Percentiles rank a stretch among this genome's conserved stretches.
phyloP scores from a whole-genome alignment of 768 basidiomycete species.

The Glaciozyma antarctica region DNA sequence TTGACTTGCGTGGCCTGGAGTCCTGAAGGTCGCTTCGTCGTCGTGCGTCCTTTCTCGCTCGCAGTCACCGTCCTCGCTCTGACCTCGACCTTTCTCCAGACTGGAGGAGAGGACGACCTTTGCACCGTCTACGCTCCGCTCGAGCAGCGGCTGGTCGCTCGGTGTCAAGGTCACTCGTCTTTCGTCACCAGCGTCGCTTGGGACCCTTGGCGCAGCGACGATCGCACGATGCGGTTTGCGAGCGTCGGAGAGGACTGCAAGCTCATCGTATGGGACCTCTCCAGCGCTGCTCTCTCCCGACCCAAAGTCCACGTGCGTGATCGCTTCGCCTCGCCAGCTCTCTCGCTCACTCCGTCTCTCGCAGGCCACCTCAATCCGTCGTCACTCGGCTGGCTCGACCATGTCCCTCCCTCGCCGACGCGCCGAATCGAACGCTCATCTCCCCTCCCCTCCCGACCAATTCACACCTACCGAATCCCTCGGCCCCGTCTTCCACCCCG shows the following conservation, averaged over 20 bases:
- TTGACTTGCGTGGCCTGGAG: slow-evolving; percentile 89
- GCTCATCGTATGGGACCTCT: slow-evolving; percentile 62
- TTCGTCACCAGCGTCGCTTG: slow-evolving; percentile 85
- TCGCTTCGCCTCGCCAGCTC: slow-evolving; percentile 44
- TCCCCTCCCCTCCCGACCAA: slow-evolving; percentile 25
- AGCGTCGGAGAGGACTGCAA: slow-evolving; percentile 97
- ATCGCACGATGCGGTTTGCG: slow-evolving; percentile 80
- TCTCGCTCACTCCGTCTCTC: slow-evolving; percentile 51
- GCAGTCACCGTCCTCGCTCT: slow-evolving; percentile 8
- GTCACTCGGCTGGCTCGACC: slow-evolving; percentile 50
- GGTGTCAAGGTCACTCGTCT: slow-evolving; percentile 93
- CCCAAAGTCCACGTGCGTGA: slow-evolving; percentile 25
- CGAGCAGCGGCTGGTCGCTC: slow-evolving; percentile 86
- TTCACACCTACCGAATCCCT: slow-evolving; percentile 40
- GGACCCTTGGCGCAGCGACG: slow-evolving; percentile 64
- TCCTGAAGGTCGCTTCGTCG: slow-evolving; percentile 84
- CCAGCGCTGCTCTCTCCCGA: slow-evolving; percentile 20
- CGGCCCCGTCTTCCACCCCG: slow-evolving; percentile 56
- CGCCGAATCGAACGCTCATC: slow-evolving; percentile 48
- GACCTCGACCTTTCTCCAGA: slow-evolving; percentile 44
- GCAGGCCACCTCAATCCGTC: too few species aligned
- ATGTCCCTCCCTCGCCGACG: slow-evolving; percentile 49
- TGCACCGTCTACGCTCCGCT: slow-evolving; percentile 88
- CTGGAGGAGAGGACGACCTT: slow-evolving; percentile 94
- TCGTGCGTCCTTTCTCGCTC: slow-evolving; percentile 46